Base-by-base conservation (phyloP, 306 rosid species). In the Gastrolobium villosum region DNA sequence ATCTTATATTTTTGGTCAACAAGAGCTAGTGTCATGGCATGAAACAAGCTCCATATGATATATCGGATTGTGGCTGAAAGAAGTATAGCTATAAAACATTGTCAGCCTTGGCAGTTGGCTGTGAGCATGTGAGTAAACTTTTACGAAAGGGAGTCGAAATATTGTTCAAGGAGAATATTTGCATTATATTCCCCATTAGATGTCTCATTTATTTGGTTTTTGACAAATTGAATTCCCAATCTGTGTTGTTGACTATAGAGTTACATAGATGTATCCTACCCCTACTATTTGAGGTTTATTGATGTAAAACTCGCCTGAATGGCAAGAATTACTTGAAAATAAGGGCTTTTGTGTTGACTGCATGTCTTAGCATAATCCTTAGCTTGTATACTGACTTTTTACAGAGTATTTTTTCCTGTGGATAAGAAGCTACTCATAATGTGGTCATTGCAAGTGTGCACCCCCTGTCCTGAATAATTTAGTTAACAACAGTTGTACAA, bases 151-250 rank as follows among this genome's bases (percentile, higher is more conserved):
- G 63, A 65, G 44, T 76, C 45, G 39, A 50, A 64, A 39, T 76
- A 48, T 50, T 49, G 36, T 59, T 32, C 20, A 14, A 34, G 57
- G 26, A 44, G 60, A 60, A 34, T 36, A 9, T 2, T 14, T 32
- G 48, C 57, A 3, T 45, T n/a, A 59, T 14, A 2, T 37, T 7
- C 75, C 63, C 14, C 7, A 35, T 50, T 53, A 70, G 48, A 36
- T 14, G 44, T 35, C 7, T 35, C 65, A 52, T 39, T 54, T 40
- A 41, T 65, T 41, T 52, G 45, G 37, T 70, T 36, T 37, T 59
- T 60, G n/a, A 37, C 54, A n/a, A 8, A 28, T 70, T 69, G 82
- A 40, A 48, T 26, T 75, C 39, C 36, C 70, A 70, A 11, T 13
- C 30, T 36, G 36, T 60, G 20, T 59, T 60, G 20, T 59, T 68